These are phyloP conservation scores for Torulaspora delbrueckii DNA, from an alignment of 805 yeast genomes.

Conservation along the genomic window DNA sequence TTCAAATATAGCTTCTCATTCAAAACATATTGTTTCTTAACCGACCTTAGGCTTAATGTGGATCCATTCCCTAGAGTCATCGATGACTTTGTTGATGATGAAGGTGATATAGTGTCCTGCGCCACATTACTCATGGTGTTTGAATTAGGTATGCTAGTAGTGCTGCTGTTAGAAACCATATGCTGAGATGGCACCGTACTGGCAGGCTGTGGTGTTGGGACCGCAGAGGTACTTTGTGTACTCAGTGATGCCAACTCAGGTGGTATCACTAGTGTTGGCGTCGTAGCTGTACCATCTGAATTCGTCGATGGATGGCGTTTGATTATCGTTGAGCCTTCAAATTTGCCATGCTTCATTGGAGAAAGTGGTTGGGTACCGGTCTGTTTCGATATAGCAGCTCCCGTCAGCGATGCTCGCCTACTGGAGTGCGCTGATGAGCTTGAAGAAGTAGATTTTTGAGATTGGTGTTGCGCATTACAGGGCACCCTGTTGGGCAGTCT, in stretches of 20 bases:
- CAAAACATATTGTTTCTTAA: constrained; percentile 35
- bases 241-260: constrained; percentile 26
- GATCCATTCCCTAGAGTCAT: constrained; percentile 13
- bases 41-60: constrained; percentile 14
- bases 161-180: constrained; percentile 8
- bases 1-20: constrained; percentile 66
- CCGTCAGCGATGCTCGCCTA: constrained; percentile 20
- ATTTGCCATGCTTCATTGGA: constrained; percentile 8
- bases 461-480: constrained; percentile 7
- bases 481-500: constrained; percentile 11
- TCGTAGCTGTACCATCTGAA: constrained; percentile 13
- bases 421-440: constrained; percentile 20
- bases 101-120: constrained; percentile 16
- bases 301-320: constrained; percentile 12
- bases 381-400: constrained; percentile 8
- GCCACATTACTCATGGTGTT: constrained; percentile 3
- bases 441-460: constrained; percentile 10
- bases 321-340: constrained; percentile 3
- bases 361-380: constrained; percentile 7
- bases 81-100: constrained; percentile 20
- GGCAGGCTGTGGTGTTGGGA: constrained; percentile 11
- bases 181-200: constrained; percentile 12
- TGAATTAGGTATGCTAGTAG: constrained; percentile 4
- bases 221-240: constrained; percentile 22
- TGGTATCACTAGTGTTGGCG: constrained; percentile 27